Base-by-base conservation (phyloP, 2,329 filamentous ascomycete genomes). In the Colletotrichum sp. region DNA sequence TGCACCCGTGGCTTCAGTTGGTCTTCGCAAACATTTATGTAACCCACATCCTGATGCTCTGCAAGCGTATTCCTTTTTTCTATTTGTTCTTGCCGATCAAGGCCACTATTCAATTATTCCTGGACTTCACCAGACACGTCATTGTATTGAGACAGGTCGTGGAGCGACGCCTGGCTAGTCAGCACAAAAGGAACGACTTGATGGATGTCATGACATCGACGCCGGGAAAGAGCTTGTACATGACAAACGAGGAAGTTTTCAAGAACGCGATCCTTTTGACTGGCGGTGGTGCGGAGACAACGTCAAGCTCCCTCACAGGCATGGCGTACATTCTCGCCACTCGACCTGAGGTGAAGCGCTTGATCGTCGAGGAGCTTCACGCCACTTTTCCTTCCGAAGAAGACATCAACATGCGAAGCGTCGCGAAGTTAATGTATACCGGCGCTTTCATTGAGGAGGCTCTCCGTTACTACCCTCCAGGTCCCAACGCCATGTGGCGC, bases 371-470 rank as follows among this genome's bases (percentile, higher is more conserved):
- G 1, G 88, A 89, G 77, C 79, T 88, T 4, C 83, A 85, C 4
- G 74, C 79, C 0, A 30, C 80, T 0, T 87, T 87, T 69, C 65
- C 77, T 3, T 77, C 67, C 0, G 81, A 84, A 34, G 80, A 83
- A 1, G 83, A 87, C 8, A 87, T 88, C 70, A 82, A 78, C 9
- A 77, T 85, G 26, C 72, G 77, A 2, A 80, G 80, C 6, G 79
- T 83, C n/a, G 6, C 76, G 79, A 52, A 76, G 79, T 10, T 79
- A 87, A 0, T 68, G 79, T 3, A 88, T 68, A 80, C 88, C 63
- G 77, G 82, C 15, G 87, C 86, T 2, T 82, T 80, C 52, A 76
- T 89, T 13, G 81, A 87, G 2, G 88, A 89, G 79, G 80, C 80
- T 5, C 79, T 89, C 52, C 81, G 88, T 12, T 77, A 86, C 16